Evolutionary conservation across 2,329 filamentous ascomycete genomes (phyloP).

Genomic region (Diatrype stigma): DNA sequence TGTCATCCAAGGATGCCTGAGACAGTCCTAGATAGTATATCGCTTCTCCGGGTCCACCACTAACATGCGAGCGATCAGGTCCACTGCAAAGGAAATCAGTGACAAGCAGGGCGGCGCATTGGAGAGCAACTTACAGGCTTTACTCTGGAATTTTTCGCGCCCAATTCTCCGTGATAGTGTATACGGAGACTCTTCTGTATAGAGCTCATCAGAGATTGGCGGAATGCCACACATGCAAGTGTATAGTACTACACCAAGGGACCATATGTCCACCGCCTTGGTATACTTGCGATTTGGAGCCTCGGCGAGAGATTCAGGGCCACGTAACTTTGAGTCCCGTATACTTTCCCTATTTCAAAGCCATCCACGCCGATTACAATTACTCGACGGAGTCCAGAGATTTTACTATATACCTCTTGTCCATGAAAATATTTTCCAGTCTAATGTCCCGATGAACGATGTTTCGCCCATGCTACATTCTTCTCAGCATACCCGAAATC

Average conservation of each 20-base stretch:
- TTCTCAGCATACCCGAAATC: neutral
- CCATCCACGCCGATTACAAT: neutral
- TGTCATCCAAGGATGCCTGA: neutral
- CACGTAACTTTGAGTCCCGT: too few species aligned
- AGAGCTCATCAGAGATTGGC: slow-evolving; percentile 53
- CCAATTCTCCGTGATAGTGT: neutral
- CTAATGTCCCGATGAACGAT: neutral
- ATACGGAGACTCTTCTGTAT: neutral
- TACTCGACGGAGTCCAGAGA: neutral
- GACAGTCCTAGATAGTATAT: neutral
- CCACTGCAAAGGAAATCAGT: neutral
- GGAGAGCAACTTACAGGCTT: neutral
- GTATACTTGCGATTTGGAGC: neutral
- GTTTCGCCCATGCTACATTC: neutral
- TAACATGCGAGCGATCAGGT: neutral
- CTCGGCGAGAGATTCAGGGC: neutral
- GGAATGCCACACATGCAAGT: slow-evolving; percentile 95
- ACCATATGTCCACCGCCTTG: slow-evolving; percentile 59
- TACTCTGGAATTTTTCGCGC: neutral
- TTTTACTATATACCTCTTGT: neutral
- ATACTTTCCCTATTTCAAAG: neutral
- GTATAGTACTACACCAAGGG: slow-evolving; percentile 88
- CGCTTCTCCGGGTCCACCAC: neutral
- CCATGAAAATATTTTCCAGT: neutral
- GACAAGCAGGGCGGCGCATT: neutral